phyloP scores from a whole-genome alignment of 441 rosid species.

The Dalechampia spathulata region DNA sequence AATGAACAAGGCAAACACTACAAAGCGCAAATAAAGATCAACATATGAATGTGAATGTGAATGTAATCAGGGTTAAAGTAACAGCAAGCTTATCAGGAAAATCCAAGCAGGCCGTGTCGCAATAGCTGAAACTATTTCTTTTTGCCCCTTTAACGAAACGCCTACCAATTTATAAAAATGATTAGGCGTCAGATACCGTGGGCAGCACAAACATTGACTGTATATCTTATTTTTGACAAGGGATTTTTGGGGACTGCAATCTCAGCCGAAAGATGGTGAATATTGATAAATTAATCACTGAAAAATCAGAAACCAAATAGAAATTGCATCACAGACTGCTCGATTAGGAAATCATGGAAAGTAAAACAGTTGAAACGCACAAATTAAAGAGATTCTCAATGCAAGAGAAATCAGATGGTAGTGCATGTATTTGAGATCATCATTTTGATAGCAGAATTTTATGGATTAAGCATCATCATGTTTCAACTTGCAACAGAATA shows the following conservation, averaged over 20 bases:
- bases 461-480: conserved; percentile 7
- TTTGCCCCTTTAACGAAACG: conserved; percentile 20
- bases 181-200: conserved; percentile 20
- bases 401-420: conserved; percentile 25
- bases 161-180: not conserved
- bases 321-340: conserved; percentile 8
- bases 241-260: conserved; percentile 1
- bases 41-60: not conserved
- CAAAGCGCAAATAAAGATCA: too few species aligned
- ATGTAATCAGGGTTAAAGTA: conserved; percentile 13
- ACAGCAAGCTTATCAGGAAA: conserved; percentile 3
- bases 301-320: not conserved
- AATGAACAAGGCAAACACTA: too few species aligned
- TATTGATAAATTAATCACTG: not conserved
- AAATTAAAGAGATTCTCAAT: not conserved
- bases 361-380: not conserved
- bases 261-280: conserved; percentile 29
- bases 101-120: conserved; percentile 22
- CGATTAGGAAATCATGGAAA: not conserved
- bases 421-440: conserved; percentile 21
- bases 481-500: not conserved
- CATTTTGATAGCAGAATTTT: conserved; percentile 5
- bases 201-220: too few species aligned
- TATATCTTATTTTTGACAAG: too few species aligned
- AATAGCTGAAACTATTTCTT: conserved; percentile 6